Evolutionary conservation across 2,329 filamentous ascomycete species (phyloP).

Genomic region (Tothia fuscella): DNA sequence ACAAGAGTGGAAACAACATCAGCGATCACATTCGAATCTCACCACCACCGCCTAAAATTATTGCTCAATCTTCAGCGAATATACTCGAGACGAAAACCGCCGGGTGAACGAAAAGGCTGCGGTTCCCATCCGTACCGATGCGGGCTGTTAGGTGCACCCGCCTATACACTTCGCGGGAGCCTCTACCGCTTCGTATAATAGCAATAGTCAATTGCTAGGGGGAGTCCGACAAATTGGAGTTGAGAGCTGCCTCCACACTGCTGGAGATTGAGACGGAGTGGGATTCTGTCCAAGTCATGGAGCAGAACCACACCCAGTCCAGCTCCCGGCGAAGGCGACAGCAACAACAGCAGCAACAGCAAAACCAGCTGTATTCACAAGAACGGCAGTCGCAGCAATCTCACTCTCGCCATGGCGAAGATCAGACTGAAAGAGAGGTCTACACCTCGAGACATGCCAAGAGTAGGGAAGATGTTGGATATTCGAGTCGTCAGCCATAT

Average conservation of each 20-base stretch:
- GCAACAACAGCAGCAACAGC: slow-evolving; percentile 4
- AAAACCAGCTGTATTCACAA: background rate
- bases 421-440: background rate
- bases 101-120: too few species aligned
- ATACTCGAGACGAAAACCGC: too few species aligned
- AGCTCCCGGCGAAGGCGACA: too few species aligned
- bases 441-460: too few species aligned
- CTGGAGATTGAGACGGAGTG: slow-evolving; percentile 11
- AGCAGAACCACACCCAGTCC: background rate
- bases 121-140: too few species aligned
- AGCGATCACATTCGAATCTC: too few species aligned
- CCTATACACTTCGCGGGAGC: too few species aligned
- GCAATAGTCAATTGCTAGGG: background rate
- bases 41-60: too few species aligned
- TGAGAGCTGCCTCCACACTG: slow-evolving; percentile 1
- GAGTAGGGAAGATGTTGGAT: slow-evolving; percentile 9
- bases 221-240: slow-evolving; percentile 5
- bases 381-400: slow-evolving; percentile 3
- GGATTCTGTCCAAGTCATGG: background rate
- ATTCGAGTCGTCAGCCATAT: background rate
- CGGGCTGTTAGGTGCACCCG: too few species aligned
- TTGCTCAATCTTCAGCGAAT: too few species aligned
- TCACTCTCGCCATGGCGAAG: background rate
- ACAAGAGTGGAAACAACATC: too few species aligned
- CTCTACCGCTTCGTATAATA: too few species aligned